Evolutionary conservation across 345 rosid genomes (phyloP).

Genomic region (Salix suchowensis): DNA sequence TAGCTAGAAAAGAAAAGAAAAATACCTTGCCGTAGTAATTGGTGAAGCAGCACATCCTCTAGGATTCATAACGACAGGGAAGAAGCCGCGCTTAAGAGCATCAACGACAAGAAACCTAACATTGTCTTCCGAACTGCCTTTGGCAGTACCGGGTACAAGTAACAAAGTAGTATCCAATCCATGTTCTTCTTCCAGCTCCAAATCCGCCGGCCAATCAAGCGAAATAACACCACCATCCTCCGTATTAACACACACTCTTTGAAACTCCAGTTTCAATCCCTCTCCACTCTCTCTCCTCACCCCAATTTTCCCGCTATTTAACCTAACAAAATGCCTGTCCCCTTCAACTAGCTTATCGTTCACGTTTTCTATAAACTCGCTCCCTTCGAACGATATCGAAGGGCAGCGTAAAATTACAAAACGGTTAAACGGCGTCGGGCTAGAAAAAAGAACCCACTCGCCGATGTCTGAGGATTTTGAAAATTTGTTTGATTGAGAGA

Average conservation of each 20-base stretch:
- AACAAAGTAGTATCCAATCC: conserved; percentile 80
- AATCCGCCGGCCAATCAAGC: conserved; percentile 81
- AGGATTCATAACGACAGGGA: conserved; percentile 91
- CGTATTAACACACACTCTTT: conserved; percentile 58
- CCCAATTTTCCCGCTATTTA: conserved; percentile 56
- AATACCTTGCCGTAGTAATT: conserved; percentile 79
- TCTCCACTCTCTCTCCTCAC: conserved; percentile 12
- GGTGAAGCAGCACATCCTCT: conserved; percentile 99
- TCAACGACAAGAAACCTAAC: conserved; percentile 58
- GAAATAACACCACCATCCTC: conserved; percentile 83
- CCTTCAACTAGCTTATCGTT: conserved; percentile 65
- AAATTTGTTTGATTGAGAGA: conserved; percentile 17
- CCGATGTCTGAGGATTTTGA: conserved; percentile 34
- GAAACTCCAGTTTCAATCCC: conserved; percentile 51
- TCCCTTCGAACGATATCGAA: conserved; percentile 49
- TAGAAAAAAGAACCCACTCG: conserved; percentile 74
- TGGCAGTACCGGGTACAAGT: conserved; percentile 71
- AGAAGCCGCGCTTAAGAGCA: conserved; percentile 57
- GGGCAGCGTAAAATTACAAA: conserved; percentile 85
- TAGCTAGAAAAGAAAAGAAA: background rate
- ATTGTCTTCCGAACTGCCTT: conserved; percentile 62
- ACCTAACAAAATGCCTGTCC: conserved; percentile 74
- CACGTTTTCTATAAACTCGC: conserved; percentile 47
- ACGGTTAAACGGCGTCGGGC: conserved; percentile 86
- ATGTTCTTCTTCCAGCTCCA: conserved; percentile 67